Evolutionary conservation across 2,329 filamentous ascomycete species (phyloP), one percentile per base, ranked within the genome.

Genomic region (Aspergillus puulaauensis): DNA sequence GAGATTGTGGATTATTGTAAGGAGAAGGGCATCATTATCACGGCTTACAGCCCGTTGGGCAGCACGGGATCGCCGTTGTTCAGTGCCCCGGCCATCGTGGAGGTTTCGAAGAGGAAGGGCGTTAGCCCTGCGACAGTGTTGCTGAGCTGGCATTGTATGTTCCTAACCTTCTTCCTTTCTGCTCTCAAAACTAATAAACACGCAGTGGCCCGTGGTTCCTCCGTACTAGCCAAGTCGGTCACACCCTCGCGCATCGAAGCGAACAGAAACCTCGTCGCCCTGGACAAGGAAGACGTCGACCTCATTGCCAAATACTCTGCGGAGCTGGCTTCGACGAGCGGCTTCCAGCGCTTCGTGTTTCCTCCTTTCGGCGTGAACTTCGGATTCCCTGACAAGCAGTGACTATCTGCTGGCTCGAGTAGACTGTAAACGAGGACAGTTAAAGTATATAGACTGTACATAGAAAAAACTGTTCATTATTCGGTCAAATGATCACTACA

Each of bases 361-460:
- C 88, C 88, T 63, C 83, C 86, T 0, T 90, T 90, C 67, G 86
- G 85, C 3, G 75, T 88, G 49, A 80, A 87, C 67, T 87, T 90
- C 71, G 87, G 87, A 2, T 90, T 90, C 77, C 87, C 86, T n/a
- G 88, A 90, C 70, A 88, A 88, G 80, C 43, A 39, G 24, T 57
- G 50, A 57, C 52, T 54, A 39, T 19, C 19, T 27, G 39, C 9
- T 31, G 40, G 40, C n/a, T 14, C 27, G 27, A 48, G 46, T 43
- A 52, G 24, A 52, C 35, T 50, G 23, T 50, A 50, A 15, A 7
- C 4, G 12, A 12, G 35, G 12, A n/a, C 35, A 37, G 27, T 31
- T 31, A 31, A 31, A 37, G 14, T 37, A 37, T 37, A 37, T 14
- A 41, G 33, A 44, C 17, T 59, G 39, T 59, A 59, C 24, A 59